phyloP scores from a whole-genome alignment of 1,284 basidiomycete genomes.

The Anthracocystis walkeri region DNA sequence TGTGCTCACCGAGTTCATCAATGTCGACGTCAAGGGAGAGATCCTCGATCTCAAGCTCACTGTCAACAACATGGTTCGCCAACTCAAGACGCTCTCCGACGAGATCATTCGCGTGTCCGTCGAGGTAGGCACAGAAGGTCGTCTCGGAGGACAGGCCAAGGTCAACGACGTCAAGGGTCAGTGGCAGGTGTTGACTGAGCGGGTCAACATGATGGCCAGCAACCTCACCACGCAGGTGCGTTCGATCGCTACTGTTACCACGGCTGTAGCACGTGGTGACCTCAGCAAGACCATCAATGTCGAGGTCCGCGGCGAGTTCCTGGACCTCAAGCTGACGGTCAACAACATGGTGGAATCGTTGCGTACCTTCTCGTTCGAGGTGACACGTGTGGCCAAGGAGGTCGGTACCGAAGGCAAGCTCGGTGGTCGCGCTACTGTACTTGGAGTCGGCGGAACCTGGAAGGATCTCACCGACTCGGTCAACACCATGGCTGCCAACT shows the following conservation, averaged over 20 bases:
- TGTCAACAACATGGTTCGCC: constrained; percentile 70
- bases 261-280: constrained; percentile 67
- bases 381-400: constrained; percentile 69
- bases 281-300: constrained; percentile 70
- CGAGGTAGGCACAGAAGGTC: constrained; percentile 92
- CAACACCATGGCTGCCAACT: constrained; percentile 74
- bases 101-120: constrained; percentile 77
- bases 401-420: constrained; percentile 70
- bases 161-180: constrained; percentile 74
- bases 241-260: constrained; percentile 67
- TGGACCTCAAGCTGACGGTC: constrained; percentile 68
- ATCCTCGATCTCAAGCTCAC: constrained; percentile 86
- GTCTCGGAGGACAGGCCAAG: constrained; percentile 85
- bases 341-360: constrained; percentile 70
- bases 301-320: constrained; percentile 68
- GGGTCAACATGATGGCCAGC: constrained; percentile 71
- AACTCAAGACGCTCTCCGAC: constrained; percentile 66
- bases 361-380: constrained; percentile 69
- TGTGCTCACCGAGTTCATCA: constrained; percentile 87
- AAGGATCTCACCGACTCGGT: constrained; percentile 86
- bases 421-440: constrained; percentile 68
- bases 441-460: constrained; percentile 70
- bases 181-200: constrained; percentile 70
- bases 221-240: constrained; percentile 93
- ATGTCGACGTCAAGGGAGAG: constrained; percentile 96